Percentiles rank a stretch among this genome's conserved stretches.
Conservation (phyloP, 2,329 filamentous ascomycete genomes). For the Dothiorella sarmentorum region DNA sequence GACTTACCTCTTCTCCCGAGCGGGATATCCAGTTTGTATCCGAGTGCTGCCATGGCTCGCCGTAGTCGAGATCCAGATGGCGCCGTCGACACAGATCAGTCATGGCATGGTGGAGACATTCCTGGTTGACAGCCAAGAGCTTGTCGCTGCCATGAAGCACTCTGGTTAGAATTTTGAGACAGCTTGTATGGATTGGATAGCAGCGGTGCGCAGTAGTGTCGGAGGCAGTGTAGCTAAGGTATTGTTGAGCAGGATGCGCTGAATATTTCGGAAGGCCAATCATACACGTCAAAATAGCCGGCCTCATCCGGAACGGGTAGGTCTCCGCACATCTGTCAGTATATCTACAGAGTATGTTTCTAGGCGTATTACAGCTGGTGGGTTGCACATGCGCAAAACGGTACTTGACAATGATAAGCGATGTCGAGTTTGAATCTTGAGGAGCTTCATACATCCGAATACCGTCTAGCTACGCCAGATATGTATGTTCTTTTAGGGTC, state of each 20-base stretch:
- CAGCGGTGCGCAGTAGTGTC: conserved; percentile 1
- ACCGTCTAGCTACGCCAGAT: no score
- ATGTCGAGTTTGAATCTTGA: no score
- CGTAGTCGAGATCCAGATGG: conserved; percentile 22
- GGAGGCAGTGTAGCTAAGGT: conserved; percentile 17
- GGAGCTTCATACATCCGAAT: no score
- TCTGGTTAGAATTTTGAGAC: conserved; percentile 22
- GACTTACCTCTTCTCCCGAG: conserved; percentile 22
- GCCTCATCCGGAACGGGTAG: no score
- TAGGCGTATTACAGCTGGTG: no score
- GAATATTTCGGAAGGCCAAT: neutral
- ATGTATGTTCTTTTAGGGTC: no score
- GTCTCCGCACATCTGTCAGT: no score
- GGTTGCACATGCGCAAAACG: no score
- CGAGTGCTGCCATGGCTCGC: neutral
- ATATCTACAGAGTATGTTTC: no score
- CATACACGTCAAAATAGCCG: no score
- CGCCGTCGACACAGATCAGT: neutral
- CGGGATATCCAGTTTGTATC: conserved; percentile 22
- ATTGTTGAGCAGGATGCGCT: neutral
- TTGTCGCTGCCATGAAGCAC: conserved; percentile 17
- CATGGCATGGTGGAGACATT: conserved; percentile 21
- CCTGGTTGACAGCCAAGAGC: conserved; percentile 19
- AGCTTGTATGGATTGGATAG: conserved; percentile 26
- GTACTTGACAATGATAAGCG: no score